Percentiles rank a stretch among this genome's conserved stretches.
These are phyloP conservation scores for Verticillium dahliae DNA, from an alignment of 2,329 filamentous ascomycete species.

Conservation along the genomic window DNA sequence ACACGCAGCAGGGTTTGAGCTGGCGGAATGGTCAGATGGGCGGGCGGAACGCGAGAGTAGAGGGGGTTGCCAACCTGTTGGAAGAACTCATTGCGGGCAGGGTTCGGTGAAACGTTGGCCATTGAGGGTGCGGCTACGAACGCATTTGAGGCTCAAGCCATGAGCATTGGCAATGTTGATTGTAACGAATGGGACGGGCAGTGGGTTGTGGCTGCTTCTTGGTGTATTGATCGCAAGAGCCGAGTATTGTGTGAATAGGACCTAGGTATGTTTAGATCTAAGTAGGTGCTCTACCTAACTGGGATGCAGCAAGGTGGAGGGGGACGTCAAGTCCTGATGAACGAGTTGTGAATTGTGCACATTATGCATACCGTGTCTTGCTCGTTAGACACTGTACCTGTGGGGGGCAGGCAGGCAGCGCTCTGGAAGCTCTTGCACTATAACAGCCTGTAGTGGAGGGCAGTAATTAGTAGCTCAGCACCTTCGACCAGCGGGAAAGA, in stretches of 20 bases:
- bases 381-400: too few species aligned
- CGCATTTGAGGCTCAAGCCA: not conserved
- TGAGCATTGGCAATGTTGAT: not conserved
- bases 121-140: conserved; percentile 2
- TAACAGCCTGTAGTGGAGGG: too few species aligned
- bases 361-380: too few species aligned
- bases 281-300: too few species aligned
- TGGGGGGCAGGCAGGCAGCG: too few species aligned
- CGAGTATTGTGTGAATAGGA: not conserved
- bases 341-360: too few species aligned
- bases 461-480: too few species aligned
- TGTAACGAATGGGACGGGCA: not conserved
- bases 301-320: not conserved
- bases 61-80: conserved; percentile 19
- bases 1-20: conserved; percentile 58
- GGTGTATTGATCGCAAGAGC: not conserved
- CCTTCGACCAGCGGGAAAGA: too few species aligned
- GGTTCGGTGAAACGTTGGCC: conserved; percentile 5
- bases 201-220: too few species aligned
- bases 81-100: conserved; percentile 27
- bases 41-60: conserved; percentile 3
- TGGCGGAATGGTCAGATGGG: conserved; percentile 18
- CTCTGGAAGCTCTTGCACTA: too few species aligned
- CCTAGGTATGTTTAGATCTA: not conserved
- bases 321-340: too few species aligned